Evolutionary conservation across 2,329 filamentous ascomycete species (phyloP).

Genomic region (Penicillium frequentans): DNA sequence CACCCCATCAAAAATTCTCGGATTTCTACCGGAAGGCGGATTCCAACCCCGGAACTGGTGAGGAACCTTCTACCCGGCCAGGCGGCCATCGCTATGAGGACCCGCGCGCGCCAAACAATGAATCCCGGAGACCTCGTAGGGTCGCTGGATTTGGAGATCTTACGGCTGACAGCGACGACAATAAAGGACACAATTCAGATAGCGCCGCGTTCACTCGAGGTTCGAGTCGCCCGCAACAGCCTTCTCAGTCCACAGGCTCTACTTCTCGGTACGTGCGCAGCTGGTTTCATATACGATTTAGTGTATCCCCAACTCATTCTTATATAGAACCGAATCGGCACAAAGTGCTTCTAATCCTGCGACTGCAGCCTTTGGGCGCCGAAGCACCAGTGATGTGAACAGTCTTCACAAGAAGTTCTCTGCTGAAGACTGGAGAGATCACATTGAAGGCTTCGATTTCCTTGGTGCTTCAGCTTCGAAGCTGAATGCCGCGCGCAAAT

Average conservation of each 20-base stretch:
- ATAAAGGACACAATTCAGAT: constrained; percentile 34
- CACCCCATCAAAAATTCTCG: constrained; percentile 29
- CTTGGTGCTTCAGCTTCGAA: constrained; percentile 33
- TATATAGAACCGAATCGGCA: constrained; percentile 6
- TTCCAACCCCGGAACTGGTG: constrained; percentile 31
- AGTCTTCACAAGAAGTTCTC: constrained; percentile 42
- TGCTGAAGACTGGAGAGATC: constrained; percentile 42
- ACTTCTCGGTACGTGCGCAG: constrained; percentile 14
- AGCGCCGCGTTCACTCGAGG: constrained; percentile 27
- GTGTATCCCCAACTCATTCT: background rate
- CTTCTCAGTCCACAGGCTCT: constrained; percentile 6
- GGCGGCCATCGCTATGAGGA: constrained; percentile 6
- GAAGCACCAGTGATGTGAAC: constrained; percentile 26
- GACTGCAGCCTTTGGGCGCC: constrained; percentile 31
- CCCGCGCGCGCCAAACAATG: constrained; percentile 1
- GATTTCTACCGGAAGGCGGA: constrained; percentile 26
- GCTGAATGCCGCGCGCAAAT: constrained; percentile 16
- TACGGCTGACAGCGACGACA: constrained; percentile 27
- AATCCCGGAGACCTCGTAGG: constrained; percentile 15
- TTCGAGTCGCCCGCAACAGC: constrained; percentile 11
- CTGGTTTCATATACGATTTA: background rate
- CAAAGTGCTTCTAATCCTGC: constrained; percentile 2
- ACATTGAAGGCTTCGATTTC: constrained; percentile 36
- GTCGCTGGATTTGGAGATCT: constrained; percentile 20
- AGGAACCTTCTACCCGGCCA: constrained; percentile 24